A percentile compares a stretch with the other conserved stretches of the same genome.
These are phyloP conservation scores for Xylariales sp. DNA, from an alignment of 2,329 filamentous ascomycete species.

Conservation along the genomic window DNA sequence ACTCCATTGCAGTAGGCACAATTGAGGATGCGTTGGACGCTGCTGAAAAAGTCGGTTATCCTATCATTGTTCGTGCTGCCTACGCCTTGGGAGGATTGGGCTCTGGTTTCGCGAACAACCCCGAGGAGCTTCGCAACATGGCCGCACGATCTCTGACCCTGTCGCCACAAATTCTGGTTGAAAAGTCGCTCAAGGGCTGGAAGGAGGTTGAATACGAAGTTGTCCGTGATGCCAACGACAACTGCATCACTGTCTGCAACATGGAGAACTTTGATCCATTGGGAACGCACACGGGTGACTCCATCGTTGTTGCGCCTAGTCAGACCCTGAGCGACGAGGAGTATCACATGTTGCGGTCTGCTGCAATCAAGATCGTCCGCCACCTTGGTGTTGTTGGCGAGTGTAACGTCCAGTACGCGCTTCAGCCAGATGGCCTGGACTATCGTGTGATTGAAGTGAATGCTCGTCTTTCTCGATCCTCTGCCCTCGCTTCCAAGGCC, in stretches of 20 bases:
- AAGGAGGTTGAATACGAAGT: constrained; percentile 99
- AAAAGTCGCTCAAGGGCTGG: constrained; percentile 99
- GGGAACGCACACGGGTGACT: constrained; percentile 97
- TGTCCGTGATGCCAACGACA: constrained; percentile 93
- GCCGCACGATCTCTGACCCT: constrained; percentile 88
- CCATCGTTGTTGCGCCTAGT: constrained; percentile 94
- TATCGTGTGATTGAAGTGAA: constrained; percentile 99
- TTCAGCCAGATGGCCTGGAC: constrained; percentile 94
- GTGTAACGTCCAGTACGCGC: constrained; percentile 97
- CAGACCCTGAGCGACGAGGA: constrained; percentile 98
- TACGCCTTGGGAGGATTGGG: constrained; percentile 95
- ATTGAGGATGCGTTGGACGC: constrained; percentile 89
- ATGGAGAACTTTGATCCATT: constrained; percentile 99
- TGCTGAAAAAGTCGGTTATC: constrained; percentile 84
- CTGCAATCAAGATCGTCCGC: constrained; percentile 96
- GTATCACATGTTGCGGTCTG: constrained; percentile 98
- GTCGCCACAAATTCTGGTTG: constrained; percentile 92
- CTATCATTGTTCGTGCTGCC: constrained; percentile 95
- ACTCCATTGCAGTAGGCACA: constrained; percentile 88
- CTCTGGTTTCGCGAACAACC: constrained; percentile 91
- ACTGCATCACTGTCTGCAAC: constrained; percentile 98
- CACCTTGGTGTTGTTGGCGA: constrained; percentile 96
- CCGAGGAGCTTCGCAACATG: constrained; percentile 90
- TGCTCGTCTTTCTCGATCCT: constrained; percentile 94
- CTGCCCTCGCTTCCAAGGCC: constrained; percentile 93